Base-by-base conservation (phyloP, 305 asterid genomes). In the Lippia alba region DNA sequence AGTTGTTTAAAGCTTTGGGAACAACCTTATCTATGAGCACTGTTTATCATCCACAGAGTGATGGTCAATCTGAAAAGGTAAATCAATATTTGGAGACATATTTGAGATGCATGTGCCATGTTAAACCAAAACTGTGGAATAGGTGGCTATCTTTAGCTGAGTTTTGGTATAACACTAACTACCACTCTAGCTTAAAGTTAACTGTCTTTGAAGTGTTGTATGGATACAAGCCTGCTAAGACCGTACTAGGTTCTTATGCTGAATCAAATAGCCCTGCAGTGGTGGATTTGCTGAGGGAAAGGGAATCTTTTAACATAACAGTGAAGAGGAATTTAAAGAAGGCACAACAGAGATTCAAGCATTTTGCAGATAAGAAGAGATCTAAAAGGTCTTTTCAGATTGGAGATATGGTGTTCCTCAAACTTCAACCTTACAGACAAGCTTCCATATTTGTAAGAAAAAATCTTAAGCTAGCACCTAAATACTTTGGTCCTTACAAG, bases 291-390 rank as follows among this genome's bases (percentile, higher is more conserved):
- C 1, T 17, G 2, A 24, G 17, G 3, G 57, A 51, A 16, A 51
- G 30, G 3, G 0, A 1, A 0, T 4, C 5, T 10, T 3, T 6
- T 0, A 5, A 7, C 0, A 10, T 15, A 14, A 4, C n/a, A 7
- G 2, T 49, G 17, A 49, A 49, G 7, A 18, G n/a, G n/a, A 49
- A 49, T 14, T 6, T 51, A 5, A 2, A 16, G 1, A 6, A 15
- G 5, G 57, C 57, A 6, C 57, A 51, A 16, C 3, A 51, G 2
- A 5, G 10, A 0, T 15, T 51, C 30, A 51, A 51, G 9, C 0
- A 4, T 4, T 51, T 2, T 16, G 57, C 57, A 4, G 30, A 51
- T 16, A 51, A 51, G 11, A 16, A 16, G 3, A 16, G 57, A 16
- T 4, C 12, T 0, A 12, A 16, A 16, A 16, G 57, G 10, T 24